Evolutionary conservation across 2,329 filamentous ascomycete genomes (phyloP).

Genomic region (Dactylella cylindrospora): DNA sequence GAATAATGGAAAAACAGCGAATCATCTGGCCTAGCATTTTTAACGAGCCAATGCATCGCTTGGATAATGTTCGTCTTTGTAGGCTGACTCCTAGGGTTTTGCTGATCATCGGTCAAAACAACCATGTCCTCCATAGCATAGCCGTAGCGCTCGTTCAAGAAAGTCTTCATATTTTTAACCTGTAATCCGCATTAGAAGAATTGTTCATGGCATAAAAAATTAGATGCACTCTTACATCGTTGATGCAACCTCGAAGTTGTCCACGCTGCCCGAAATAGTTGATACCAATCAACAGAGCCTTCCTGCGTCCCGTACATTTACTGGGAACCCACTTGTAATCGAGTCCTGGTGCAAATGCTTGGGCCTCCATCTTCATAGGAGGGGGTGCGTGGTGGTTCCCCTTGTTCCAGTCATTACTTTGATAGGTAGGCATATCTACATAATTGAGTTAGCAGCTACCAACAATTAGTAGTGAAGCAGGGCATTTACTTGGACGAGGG

Average conservation of each 20-base stretch:
- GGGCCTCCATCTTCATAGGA: conserved; percentile 19
- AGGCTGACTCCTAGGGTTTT: conserved; percentile 68
- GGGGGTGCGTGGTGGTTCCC: conserved; percentile 35
- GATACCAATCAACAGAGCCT: conserved; percentile 75
- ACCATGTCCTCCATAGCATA: conserved; percentile 81
- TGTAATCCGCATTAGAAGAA: background rate
- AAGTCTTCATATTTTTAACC: conserved; percentile 70
- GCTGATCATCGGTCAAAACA: conserved; percentile 72
- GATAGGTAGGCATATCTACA: conserved; percentile 27
- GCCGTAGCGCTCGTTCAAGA: conserved; percentile 67
- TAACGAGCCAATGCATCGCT: conserved; percentile 75
- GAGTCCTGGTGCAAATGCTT: conserved; percentile 34
- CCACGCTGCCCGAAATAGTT: conserved; percentile 75
- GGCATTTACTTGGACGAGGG: conserved; percentile 19
- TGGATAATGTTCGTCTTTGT: conserved; percentile 74
- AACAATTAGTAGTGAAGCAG: background rate
- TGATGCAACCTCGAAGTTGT: conserved; percentile 75
- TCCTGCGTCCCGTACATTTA: conserved; percentile 70
- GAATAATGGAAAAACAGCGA: conserved; percentile 77
- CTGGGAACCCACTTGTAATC: conserved; percentile 44
- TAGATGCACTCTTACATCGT: conserved; percentile 59
- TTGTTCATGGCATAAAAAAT: background rate
- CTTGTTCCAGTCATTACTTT: conserved; percentile 22
- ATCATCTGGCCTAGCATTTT: conserved; percentile 70
- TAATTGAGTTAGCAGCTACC: background rate